A percentile compares a stretch with the other conserved stretches of the same genome.
phyloP scores from a whole-genome alignment of 2,329 filamentous ascomycete genomes.

The Calonectria fujianensis region DNA sequence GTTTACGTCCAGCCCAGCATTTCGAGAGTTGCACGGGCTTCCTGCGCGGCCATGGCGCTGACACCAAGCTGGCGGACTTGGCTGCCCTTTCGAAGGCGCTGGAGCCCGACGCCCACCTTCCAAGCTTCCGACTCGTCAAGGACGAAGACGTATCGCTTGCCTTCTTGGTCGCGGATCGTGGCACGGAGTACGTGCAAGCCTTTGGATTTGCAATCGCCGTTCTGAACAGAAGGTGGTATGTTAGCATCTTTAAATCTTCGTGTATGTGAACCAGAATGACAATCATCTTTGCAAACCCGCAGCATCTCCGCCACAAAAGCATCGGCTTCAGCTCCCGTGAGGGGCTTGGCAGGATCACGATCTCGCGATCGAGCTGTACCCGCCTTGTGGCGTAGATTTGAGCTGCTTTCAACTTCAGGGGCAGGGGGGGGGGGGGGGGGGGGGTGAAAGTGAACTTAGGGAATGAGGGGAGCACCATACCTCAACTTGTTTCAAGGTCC shows the following conservation, averaged over 20 bases:
- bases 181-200: conserved; percentile 78
- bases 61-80: conserved; percentile 77
- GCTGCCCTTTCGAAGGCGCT: conserved; percentile 75
- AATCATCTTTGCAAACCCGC: conserved; percentile 78
- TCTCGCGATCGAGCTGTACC: conserved; percentile 68
- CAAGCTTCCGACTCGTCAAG: conserved; percentile 79
- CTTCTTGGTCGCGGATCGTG: conserved; percentile 79
- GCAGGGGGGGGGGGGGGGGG: conserved; percentile 66
- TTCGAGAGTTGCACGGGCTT: conserved; percentile 74
- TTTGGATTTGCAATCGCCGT: conserved; percentile 72
- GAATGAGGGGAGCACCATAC: conserved; percentile 85
- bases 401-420: conserved; percentile 61
- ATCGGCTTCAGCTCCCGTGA: conserved; percentile 80
- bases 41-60: conserved; percentile 71
- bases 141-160: conserved; percentile 80
- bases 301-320: conserved; percentile 78
- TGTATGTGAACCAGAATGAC: conserved; percentile 72
- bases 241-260: conserved; percentile 67
- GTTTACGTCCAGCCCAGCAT: conserved; percentile 72
- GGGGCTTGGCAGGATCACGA: conserved; percentile 69
- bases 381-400: conserved; percentile 67
- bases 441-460: conserved; percentile 68
- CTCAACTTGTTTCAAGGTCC: conserved; percentile 96
- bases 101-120: conserved; percentile 79
- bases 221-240: conserved; percentile 65